Conservation (phyloP, 805 yeast species). For the Metschnikowia orientalis region DNA sequence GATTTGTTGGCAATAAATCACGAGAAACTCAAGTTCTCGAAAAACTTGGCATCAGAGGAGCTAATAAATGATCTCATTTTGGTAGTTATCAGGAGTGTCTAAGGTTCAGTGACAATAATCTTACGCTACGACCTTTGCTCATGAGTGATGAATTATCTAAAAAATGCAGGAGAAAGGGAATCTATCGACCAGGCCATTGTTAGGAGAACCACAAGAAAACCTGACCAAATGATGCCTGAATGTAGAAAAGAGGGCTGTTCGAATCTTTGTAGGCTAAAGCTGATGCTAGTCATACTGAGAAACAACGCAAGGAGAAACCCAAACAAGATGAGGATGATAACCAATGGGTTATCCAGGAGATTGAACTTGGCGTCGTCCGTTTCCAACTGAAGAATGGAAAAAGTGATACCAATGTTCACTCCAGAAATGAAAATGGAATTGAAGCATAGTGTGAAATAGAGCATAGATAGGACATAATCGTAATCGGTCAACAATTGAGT, state of each 20-base stretch:
- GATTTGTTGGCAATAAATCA: slow-evolving; percentile 4
- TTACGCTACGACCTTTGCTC: background rate
- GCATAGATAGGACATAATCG: slow-evolving; percentile 33
- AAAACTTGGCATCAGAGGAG: background rate
- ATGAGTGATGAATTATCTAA: too few species aligned
- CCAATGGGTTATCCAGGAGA: slow-evolving; percentile 29
- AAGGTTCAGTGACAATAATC: background rate
- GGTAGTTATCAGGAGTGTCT: background rate
- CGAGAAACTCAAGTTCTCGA: slow-evolving; percentile 2
- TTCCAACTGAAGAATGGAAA: slow-evolving; percentile 25
- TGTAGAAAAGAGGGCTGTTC: slow-evolving; percentile 25
- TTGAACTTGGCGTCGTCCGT: slow-evolving; percentile 23
- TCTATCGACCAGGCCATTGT: slow-evolving; percentile 20
- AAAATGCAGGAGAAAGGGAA: too few species aligned
- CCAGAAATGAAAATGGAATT: slow-evolving; percentile 37
- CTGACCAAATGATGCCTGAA: slow-evolving; percentile 23
- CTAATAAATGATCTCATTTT: background rate
- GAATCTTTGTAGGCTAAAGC: slow-evolving; percentile 30
- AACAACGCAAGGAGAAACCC: slow-evolving; percentile 32
- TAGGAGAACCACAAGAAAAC: slow-evolving; percentile 21
- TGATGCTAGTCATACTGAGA: slow-evolving; percentile 33
- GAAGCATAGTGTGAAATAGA: slow-evolving; percentile 33
- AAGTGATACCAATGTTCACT: slow-evolving; percentile 37
- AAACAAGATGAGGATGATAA: slow-evolving; percentile 27
- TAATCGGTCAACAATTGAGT: slow-evolving; percentile 30